Conservation (phyloP, 331 rosid species). For the Prunus yedoensis region DNA sequence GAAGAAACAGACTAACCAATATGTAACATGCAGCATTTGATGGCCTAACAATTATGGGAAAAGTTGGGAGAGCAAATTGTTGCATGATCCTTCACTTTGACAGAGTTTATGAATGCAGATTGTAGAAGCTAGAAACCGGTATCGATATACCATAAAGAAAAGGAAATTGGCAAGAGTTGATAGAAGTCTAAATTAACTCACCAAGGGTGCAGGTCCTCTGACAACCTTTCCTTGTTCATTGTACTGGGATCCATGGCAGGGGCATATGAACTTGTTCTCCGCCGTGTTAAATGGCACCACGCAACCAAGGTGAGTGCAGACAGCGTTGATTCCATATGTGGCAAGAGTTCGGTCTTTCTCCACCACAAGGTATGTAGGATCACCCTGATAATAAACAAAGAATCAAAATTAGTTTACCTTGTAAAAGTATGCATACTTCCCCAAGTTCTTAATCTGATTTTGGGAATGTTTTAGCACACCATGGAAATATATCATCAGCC, state of each 20-base stretch:
- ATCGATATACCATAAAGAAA: neutral
- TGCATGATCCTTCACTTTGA: neutral
- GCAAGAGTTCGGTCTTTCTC: slow-evolving; percentile 83
- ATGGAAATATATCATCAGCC: neutral
- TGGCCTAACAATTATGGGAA: neutral
- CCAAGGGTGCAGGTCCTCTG: slow-evolving; percentile 98
- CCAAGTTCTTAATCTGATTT: neutral
- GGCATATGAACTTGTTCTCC: slow-evolving; percentile 91
- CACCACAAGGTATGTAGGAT: slow-evolving; percentile 94
- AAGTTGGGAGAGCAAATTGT: too few species aligned
- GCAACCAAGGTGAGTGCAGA: slow-evolving; percentile 98
- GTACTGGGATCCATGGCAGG: slow-evolving; percentile 99
- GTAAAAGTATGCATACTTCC: neutral
- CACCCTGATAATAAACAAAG: slow-evolving; percentile 51
- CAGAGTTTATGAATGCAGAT: neutral
- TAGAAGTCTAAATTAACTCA: slow-evolving; percentile 27
- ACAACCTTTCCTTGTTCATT: slow-evolving; percentile 88
- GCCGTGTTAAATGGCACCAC: slow-evolving; percentile 90
- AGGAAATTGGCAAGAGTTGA: neutral
- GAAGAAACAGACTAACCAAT: neutral
- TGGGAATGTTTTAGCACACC: neutral
- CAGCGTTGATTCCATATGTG: slow-evolving; percentile 87
- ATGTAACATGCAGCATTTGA: neutral
- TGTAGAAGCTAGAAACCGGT: neutral
- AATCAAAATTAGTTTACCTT: neutral